A percentile compares a stretch with the other conserved stretches of the same genome.
Evolutionary conservation across 768 basidiomycete genomes (phyloP).

Genomic region (Dioszegia crocea): DNA sequence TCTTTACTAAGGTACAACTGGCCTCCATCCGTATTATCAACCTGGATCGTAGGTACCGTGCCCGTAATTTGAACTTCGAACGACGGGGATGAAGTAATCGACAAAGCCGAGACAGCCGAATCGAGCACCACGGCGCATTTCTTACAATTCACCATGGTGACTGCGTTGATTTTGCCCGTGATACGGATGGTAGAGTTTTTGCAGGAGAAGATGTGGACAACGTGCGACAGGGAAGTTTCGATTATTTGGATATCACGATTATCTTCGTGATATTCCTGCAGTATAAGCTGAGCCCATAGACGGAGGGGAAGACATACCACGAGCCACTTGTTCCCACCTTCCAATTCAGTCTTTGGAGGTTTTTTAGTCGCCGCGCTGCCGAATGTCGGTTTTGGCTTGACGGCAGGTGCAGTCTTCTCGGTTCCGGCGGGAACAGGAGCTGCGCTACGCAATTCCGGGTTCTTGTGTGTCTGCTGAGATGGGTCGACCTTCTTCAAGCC

Average conservation of each 20-base stretch:
- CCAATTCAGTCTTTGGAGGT: slow-evolving; percentile 80
- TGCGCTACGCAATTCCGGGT: slow-evolving; percentile 70
- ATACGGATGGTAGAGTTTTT: slow-evolving; percentile 77
- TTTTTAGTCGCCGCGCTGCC: slow-evolving; percentile 65
- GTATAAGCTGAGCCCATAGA: neutral
- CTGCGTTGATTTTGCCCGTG: slow-evolving; percentile 91
- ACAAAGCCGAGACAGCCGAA: slow-evolving; percentile 85
- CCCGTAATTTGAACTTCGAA: slow-evolving; percentile 91
- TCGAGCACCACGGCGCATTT: slow-evolving; percentile 85
- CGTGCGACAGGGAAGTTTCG: slow-evolving; percentile 71
- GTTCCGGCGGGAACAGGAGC: slow-evolving; percentile 53
- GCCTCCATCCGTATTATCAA: slow-evolving; percentile 92
- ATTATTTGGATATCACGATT: slow-evolving; percentile 63
- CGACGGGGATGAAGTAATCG: slow-evolving; percentile 84
- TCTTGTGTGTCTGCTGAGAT: slow-evolving; percentile 99
- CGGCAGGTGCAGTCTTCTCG: slow-evolving; percentile 46
- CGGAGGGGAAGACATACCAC: slow-evolving; percentile 58
- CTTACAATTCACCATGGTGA: slow-evolving; percentile 76
- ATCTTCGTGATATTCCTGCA: slow-evolving; percentile 88
- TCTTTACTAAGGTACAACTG: slow-evolving; percentile 87
- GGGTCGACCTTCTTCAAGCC: slow-evolving; percentile 88
- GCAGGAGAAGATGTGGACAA: slow-evolving; percentile 83
- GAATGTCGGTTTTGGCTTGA: slow-evolving; percentile 64
- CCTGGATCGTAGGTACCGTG: slow-evolving; percentile 79
- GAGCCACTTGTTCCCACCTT: slow-evolving; percentile 82